Evolutionary conservation across 2,329 filamentous ascomycete species (phyloP), one percentile per base, ranked within the genome.

Genomic region (Endocalyx cinctus): DNA sequence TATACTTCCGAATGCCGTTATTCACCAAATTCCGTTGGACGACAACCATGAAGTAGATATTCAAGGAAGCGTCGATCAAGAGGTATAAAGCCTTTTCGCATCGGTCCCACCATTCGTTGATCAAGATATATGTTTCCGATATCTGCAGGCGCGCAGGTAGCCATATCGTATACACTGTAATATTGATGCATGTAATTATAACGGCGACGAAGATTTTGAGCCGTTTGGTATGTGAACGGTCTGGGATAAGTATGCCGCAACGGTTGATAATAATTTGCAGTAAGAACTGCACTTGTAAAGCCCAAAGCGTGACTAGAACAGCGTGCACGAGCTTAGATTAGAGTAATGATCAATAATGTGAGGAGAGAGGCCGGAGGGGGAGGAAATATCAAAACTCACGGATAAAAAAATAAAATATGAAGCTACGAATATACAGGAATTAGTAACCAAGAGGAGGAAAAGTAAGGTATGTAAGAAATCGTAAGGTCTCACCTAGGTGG

Each of bases 191-290:
- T 3, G 63, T 58, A 35, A 76, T 70, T n/a, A 72, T 19, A 1
- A 53, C 28, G 0, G 69, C 60, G 4, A 68, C 62, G 1, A 55
- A 46, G 52, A 66, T 66, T 41, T 72, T 72, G 7, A 75, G 51
- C 6, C 41, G 51, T 0, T 38, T 27, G 2, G 62, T 59, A 10
- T 56, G 60, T 0, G 42, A 51, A 2, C 55, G 58, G 23, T 69
- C 51, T 0, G 62, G 55, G 17, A 70, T 56, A 5, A 76, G 55
- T 1, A 75, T 52, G 0, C 62, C 57, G 3, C 73, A 64, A 8
- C 72, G 64, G 39, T 75, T 75, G 39, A 74, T 64, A 40, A 76
- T 74, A 25, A 74, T 74, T 35, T 74, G 69, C 19, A 72, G 63
- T 0, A 74, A 51, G 5, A 70, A 59, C 29, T 74, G 71, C 8